Base-by-base conservation (phyloP, 1,284 basidiomycete species). In the Naganishia sp. region DNA sequence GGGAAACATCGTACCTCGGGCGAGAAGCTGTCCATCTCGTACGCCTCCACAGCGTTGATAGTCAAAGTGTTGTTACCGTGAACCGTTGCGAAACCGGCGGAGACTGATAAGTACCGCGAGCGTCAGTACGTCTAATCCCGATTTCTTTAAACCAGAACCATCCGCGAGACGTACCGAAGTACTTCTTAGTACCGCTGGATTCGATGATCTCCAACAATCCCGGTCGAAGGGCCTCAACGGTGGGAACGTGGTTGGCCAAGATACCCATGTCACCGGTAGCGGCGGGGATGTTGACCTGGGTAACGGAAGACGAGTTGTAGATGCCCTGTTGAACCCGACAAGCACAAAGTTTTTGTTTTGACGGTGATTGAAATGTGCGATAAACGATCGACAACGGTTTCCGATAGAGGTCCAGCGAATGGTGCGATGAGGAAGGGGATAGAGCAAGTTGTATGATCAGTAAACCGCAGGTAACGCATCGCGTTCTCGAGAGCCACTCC, bases 231-330 rank as follows among this genome's bases (percentile, higher is more conserved):
- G 94, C 86, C 81, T 98, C 94, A 70, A 97, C 89, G 39, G 92
- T 89, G 52, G 94, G 88, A 68, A 96, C 93, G 82, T 98, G 94
- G 85, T 94, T 94, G 74, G 94, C 91, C 71, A 97, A 87, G 76
- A 97, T 90, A 85, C 94, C 94, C 93, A 97, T 96, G 81, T 96
- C 94, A 80, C 94, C 94, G n/a, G 91, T 89, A 66, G 88, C 89
- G 57, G 93, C 94, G 11, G 65, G 44, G 36, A 66, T 66, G 65
- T 66, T 66, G 54, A 59, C 60, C 23, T 49, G 61, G 18, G 61
- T 64, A 28, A 61, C 59, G 9, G 59, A 61, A 33, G 59, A 36
- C 21, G 59, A 61, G 36, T 49, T 61, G 59, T 61, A 61, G 48
- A 61, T 61, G 48, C 59, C 59, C 59, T 61, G 44, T 61, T 61